Evolutionary conservation across 768 basidiomycete species (phyloP).

Genomic region (Trametes cingulata): DNA sequence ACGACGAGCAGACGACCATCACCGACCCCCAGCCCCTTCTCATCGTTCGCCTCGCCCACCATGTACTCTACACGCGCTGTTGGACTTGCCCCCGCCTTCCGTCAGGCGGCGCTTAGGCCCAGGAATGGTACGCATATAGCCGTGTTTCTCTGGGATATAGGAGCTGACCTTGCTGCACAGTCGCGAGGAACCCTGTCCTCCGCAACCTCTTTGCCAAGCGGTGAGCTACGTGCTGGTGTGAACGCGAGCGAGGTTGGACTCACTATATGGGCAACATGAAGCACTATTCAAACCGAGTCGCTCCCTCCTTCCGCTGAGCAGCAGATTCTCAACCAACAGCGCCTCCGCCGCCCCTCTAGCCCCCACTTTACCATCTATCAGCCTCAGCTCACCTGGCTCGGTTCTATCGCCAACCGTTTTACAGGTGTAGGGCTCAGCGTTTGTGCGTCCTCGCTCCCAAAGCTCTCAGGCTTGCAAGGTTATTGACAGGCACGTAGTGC

Average conservation of each 20-base stretch:
- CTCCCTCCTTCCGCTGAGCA: slow-evolving; percentile 56
- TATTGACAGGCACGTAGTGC: slow-evolving; percentile 46
- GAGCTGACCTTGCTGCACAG: slow-evolving; percentile 19
- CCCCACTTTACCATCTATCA: slow-evolving; percentile 98
- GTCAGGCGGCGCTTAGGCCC: slow-evolving; percentile 46
- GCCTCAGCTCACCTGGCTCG: slow-evolving; percentile 88
- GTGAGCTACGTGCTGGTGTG: slow-evolving; percentile 15
- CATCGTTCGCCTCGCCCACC: slow-evolving; percentile 16
- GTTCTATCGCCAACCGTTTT: slow-evolving; percentile 84
- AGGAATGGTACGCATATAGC: slow-evolving; percentile 30
- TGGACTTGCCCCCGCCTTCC: slow-evolving; percentile 58
- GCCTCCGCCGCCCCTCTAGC: slow-evolving; percentile 83
- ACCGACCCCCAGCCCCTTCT: not conserved
- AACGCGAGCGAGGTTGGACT: not conserved
- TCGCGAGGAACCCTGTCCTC: slow-evolving; percentile 18
- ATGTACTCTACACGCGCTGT: slow-evolving; percentile 51
- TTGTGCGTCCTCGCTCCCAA: slow-evolving; percentile 51
- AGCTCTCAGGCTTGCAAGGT: not conserved
- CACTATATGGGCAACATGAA: not conserved
- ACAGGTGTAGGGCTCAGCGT: slow-evolving; percentile 80
- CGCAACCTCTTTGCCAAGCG: slow-evolving; percentile 25
- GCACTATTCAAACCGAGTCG: slow-evolving; percentile 65
- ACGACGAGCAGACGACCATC: not conserved
- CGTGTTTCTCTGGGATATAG: not conserved
- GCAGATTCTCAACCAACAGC: slow-evolving; percentile 83